phyloP scores from a whole-genome alignment of 73 alveolate species.

The Paramecium biaurelia region DNA sequence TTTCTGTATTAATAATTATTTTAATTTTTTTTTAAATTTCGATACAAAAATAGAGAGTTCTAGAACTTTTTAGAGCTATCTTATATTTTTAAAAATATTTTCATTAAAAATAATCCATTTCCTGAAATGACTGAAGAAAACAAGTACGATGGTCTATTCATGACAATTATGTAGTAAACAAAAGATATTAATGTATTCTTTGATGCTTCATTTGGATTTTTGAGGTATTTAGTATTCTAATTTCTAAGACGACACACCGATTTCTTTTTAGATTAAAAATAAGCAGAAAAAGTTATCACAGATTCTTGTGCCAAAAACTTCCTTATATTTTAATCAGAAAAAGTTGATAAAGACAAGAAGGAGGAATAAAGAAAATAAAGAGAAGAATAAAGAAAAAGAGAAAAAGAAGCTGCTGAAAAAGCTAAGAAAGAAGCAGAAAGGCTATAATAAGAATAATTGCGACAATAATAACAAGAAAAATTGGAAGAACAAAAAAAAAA shows the following conservation, averaged over 20 bases:
- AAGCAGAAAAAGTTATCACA: constrained; percentile 70
- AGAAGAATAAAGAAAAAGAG: constrained; percentile 73
- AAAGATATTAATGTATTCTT: constrained; percentile 91
- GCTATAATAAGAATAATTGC: neutral
- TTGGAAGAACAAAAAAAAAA: constrained; percentile 70
- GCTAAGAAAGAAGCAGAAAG: constrained; percentile 53
- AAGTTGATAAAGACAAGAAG: constrained; percentile 78
- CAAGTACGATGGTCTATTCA: constrained; percentile 90
- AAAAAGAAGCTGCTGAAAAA: constrained; percentile 65
- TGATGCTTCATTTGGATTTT: constrained; percentile 87
- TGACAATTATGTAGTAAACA: constrained; percentile 92
- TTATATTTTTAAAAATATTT: neutral
- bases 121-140: constrained; percentile 67
- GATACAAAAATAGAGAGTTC: neutral
- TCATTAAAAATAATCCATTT: neutral
- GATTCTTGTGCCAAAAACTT: constrained; percentile 65
- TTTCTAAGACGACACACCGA: constrained; percentile 87
- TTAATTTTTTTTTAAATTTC: neutral
- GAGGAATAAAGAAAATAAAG: constrained; percentile 74
- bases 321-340: constrained; percentile 62
- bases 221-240: constrained; percentile 39
- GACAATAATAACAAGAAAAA: constrained; percentile 66
- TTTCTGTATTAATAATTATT: too few relatives aligned
- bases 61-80: neutral
- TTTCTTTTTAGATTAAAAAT: constrained; percentile 79